These are phyloP conservation scores for Paraphoma sp. DNA, from an alignment of 2,329 filamentous ascomycete genomes.

Conservation along the genomic window DNA sequence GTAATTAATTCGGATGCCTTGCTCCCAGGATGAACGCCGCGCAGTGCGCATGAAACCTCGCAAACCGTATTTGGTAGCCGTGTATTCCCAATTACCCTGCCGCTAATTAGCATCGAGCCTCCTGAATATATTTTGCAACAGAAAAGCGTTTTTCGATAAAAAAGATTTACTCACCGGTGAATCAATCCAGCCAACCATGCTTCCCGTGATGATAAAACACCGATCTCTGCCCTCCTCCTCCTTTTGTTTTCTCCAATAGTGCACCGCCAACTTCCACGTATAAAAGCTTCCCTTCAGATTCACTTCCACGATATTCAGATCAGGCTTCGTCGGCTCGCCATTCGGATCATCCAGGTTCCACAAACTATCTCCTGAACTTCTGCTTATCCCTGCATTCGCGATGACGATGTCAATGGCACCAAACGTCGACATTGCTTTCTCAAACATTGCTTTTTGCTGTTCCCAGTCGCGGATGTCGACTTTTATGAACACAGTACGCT, in stretches of 20 bases:
- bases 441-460: conserved; percentile 22
- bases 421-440: conserved; percentile 12
- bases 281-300: conserved; percentile 23
- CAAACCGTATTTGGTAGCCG: conserved; percentile 39
- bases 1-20: conserved; percentile 25
- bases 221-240: conserved; percentile 18
- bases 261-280: conserved; percentile 24
- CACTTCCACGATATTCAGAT: conserved; percentile 21
- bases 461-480: conserved; percentile 27
- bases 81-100: conserved; percentile 48
- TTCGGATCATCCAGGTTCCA: conserved; percentile 54
- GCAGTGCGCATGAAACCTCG: conserved; percentile 23
- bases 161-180: conserved; percentile 21
- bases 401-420: conserved; percentile 45
- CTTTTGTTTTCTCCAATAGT: conserved; percentile 25
- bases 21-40: conserved; percentile 18
- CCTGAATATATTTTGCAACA: no score
- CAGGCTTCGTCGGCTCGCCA: conserved; percentile 19
- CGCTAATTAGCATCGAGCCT: not conserved
- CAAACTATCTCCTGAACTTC: conserved; percentile 50
- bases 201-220: conserved; percentile 27
- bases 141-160: no score
- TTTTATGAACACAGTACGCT: conserved; percentile 25
- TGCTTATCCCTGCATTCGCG: conserved; percentile 24
- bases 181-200: conserved; percentile 25